phyloP scores from a whole-genome alignment of 1,284 basidiomycete genomes.

The Microbotryum violaceum region DNA sequence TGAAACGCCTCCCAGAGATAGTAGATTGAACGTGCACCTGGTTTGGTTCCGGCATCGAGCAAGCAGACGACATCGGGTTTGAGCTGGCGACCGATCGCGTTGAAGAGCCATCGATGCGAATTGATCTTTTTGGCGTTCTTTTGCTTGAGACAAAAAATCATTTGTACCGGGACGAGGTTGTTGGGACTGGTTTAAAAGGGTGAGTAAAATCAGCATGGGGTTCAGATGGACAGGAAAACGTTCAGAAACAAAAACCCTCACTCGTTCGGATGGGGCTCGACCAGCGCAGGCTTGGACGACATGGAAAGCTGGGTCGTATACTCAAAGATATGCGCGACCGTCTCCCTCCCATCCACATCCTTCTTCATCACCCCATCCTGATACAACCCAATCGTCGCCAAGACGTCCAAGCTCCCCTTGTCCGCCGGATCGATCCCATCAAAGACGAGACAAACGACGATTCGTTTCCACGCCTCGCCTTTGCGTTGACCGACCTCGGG shows the following conservation, averaged over 20 bases:
- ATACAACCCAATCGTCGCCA: slow-evolving; percentile 45
- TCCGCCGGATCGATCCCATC: slow-evolving; percentile 95
- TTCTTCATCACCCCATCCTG: slow-evolving; percentile 87
- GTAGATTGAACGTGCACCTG: slow-evolving; percentile 92
- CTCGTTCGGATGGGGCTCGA: slow-evolving; percentile 75
- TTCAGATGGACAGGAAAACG: too few species aligned
- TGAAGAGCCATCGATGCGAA: slow-evolving; percentile 91
- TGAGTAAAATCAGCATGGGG: too few species aligned
- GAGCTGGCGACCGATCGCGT: slow-evolving; percentile 80
- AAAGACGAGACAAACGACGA: slow-evolving; percentile 74
- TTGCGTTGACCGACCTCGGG: slow-evolving; percentile 80
- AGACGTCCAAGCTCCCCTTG: slow-evolving; percentile 73
- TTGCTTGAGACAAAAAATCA: slow-evolving; percentile 90
- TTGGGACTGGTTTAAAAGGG: slow-evolving; percentile 50
- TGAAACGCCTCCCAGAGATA: slow-evolving; percentile 96
- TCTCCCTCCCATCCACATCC: slow-evolving; percentile 77
- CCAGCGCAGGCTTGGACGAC: slow-evolving; percentile 75
- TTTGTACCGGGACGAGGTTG: slow-evolving; percentile 87
- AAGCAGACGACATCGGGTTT: slow-evolving; percentile 85
- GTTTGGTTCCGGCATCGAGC: slow-evolving; percentile 90
- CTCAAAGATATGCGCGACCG: slow-evolving; percentile 87
- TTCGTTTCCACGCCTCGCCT: slow-evolving; percentile 78
- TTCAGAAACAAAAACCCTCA: not conserved
- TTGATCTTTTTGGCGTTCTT: slow-evolving; percentile 97
- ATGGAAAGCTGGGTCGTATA: slow-evolving; percentile 48